Evolutionary conservation across 208 protist species (phyloP), one percentile per base, ranked within the genome.

Genomic region (Spironucleus salmonicida): DNA sequence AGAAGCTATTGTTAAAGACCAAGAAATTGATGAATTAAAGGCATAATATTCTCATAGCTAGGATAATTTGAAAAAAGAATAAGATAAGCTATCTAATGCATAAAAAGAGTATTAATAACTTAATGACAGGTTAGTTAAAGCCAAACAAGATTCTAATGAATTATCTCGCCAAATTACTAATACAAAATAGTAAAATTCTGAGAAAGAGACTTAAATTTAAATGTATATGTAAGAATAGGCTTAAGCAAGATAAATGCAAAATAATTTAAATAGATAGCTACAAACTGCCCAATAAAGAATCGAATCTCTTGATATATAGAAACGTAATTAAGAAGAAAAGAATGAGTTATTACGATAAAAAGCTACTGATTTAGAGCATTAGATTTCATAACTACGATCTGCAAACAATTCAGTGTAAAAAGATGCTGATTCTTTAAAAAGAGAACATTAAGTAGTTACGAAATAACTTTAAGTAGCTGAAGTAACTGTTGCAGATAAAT

Each of bases 381-480:
- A 71, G 34, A 9, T 71, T 35, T 15, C 13, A 38, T 11, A 40
- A 49, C 2, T 42, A 32, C 13, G 4, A 35, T 15, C 9, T 49
- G 7, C n/a, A 4, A 71, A 71, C 4, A 91, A 89, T 59, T 75
- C 88, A 30, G 78, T 93, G 30, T 90, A 95, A 19, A 91, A 95
- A 75, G 49, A 81, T 7, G 15, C 88, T 92, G 76, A 92, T 87
- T 58, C 88, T 87, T 1, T 76, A 2, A 53, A 11, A 11, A n/a
- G 71, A 61, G 30, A 64, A 45, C 35, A 15, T 27, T 4, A 76
- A 42, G 9, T 39, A n/a, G 71, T 45, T 23, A 4, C 4, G n/a
- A 71, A 71, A 4, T 41, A n/a, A 4, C 38, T 7, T 30, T 32
- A 58, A 9, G 49, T 78, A 34, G 41, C 62, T 41, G 38, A 58